These are phyloP conservation scores for Candida frijolesensis DNA, from an alignment of 1,139 yeast species.

Conservation along the genomic window DNA sequence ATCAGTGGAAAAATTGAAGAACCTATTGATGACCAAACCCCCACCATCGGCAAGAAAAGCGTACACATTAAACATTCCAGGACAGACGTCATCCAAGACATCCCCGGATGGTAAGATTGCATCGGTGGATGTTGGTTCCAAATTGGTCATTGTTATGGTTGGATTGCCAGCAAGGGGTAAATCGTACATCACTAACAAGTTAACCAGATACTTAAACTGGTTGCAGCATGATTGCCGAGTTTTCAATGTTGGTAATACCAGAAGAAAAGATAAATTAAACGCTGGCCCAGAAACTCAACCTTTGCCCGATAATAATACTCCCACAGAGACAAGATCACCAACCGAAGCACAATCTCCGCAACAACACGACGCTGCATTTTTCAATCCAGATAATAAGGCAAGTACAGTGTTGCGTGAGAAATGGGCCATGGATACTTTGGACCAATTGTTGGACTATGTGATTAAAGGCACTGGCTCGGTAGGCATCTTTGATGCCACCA, in stretches of 20 bases:
- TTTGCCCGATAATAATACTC: constrained; percentile 60
- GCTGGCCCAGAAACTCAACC: constrained; percentile 77
- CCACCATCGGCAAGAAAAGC: constrained; percentile 53
- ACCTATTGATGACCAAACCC: constrained; percentile 39
- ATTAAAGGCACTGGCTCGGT: constrained; percentile 84
- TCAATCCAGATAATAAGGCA: constrained; percentile 74
- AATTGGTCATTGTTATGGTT: constrained; percentile 90
- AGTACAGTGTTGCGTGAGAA: constrained; percentile 75
- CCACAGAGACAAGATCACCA: constrained; percentile 20
- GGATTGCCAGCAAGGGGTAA: constrained; percentile 94
- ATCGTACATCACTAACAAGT: constrained; percentile 86
- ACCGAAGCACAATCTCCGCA: constrained; percentile 18
- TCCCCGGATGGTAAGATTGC: constrained; percentile 85
- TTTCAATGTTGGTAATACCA: constrained; percentile 92
- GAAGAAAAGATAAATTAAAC: constrained; percentile 69
- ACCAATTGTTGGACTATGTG: constrained; percentile 78
- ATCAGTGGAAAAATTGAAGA: constrained; percentile 43
- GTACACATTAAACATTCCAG: constrained; percentile 89
- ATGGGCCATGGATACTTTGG: constrained; percentile 96
- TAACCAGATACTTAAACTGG: constrained; percentile 88
- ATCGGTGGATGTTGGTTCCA: constrained; percentile 71
- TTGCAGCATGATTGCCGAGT: constrained; percentile 87
- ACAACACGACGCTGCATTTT: constrained; percentile 77
- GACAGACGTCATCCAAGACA: constrained; percentile 80
- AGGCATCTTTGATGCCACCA: constrained; percentile 94